Conservation (phyloP, 106 monocot species). For the Alisma plantagoaquatica region DNA sequence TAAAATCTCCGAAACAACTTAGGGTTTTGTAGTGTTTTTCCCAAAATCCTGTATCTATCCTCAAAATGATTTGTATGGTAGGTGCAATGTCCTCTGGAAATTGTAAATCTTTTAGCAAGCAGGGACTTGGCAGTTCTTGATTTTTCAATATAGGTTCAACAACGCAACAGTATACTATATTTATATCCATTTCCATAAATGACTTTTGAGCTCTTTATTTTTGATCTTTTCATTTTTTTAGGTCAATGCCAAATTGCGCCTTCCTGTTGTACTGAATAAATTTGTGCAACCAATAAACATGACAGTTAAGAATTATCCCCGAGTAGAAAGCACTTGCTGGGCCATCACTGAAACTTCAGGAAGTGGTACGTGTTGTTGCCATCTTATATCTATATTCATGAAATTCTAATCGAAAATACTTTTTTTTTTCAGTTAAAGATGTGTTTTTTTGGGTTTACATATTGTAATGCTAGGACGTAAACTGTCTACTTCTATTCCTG, state of each 20-base stretch:
- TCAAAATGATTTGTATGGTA: conserved; percentile 11
- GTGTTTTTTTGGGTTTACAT: too few relatives aligned
- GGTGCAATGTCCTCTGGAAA: conserved; percentile 97
- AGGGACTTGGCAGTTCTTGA: conserved; percentile 92
- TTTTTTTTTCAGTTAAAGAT: too few relatives aligned
- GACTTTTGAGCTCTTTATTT: background rate
- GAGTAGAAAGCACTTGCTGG: conserved; percentile 89
- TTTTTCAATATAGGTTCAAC: conserved; percentile 79
- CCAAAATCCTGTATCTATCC: background rate
- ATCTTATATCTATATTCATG: too few relatives aligned
- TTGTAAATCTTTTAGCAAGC: conserved; percentile 82
- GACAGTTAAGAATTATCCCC: conserved; percentile 75
- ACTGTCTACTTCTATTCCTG: too few relatives aligned
- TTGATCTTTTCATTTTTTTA: conserved; percentile 5
- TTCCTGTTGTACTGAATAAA: conserved; percentile 83
- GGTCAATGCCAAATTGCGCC: conserved; percentile 75
- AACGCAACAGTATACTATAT: conserved; percentile 30
- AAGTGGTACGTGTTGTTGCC: conserved; percentile 65
- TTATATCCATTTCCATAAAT: background rate
- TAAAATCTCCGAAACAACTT: conserved; percentile 5
- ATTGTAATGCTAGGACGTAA: too few relatives aligned
- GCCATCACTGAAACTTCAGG: conserved; percentile 93
- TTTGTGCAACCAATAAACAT: conserved; percentile 74
- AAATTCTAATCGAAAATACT: too few relatives aligned
- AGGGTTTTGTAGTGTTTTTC: background rate